Base-by-base conservation (phyloP, 331 rosid species). In the Acacia pycnantha region DNA sequence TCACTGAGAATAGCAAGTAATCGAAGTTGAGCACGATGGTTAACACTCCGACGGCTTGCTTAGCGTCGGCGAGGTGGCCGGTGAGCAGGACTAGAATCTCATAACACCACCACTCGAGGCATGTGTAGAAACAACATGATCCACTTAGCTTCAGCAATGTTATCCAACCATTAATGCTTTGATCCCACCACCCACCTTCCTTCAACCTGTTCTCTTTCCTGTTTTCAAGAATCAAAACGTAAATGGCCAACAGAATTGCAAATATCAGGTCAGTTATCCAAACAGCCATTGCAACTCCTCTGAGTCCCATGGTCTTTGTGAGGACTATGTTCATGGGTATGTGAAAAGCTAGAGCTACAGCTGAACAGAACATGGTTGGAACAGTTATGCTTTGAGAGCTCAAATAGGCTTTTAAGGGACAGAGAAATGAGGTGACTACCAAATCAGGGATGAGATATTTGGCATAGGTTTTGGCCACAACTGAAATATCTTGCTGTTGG, bases 81-180 rank as follows among this genome's bases (percentile, higher is more conserved):
- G 98, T 86, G 19, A 95, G 94, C 79, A 95, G 73, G 51, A 95
- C 88, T 19, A 95, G 74, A 67, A 93, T 92, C 92, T 95, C 99
- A 79, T 88, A 93, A 71, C 99, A 93, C 98, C 99, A 95, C 97
- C 99, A 95, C 77, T 95, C 99, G 13, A 95, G 88, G 85, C 99
- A 95, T 62, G 92, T 88, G 33, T 88, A 90, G 77, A 95, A 93
- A 84, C 98, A 95, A 70, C 97, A 93, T 44, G 98, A 86, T 35
- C 97, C 98, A 31, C 89, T 67, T 18, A 95, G 94, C 88, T 90
- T 95, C 78, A 90, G 75, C 78, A 93, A 53, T 65, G 87, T 89
- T 18, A 82, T 77, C 98, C 97, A 95, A 78, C 92, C 96, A 8
- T 70, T 26, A 35, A 84, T 65, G 59, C 83, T 76, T 79, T 90